Conservation (phyloP, 106 monocot genomes). For the Amphibolis antarctica region DNA sequence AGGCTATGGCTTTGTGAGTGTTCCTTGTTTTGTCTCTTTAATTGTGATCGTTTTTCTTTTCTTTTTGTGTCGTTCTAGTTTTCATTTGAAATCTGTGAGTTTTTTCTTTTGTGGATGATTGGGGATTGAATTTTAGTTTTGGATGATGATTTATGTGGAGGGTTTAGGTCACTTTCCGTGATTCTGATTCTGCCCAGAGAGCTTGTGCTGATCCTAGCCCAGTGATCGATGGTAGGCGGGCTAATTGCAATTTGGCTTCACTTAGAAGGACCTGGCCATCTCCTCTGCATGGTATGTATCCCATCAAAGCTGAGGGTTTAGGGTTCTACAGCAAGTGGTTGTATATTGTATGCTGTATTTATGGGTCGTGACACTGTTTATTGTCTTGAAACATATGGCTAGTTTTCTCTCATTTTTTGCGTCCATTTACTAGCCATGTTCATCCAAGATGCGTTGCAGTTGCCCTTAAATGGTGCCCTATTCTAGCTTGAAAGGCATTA, state of each 20-base stretch:
- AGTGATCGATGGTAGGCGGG: slow-evolving; percentile 63
- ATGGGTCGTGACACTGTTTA: too few species aligned
- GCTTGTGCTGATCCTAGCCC: slow-evolving; percentile 59
- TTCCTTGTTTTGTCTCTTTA: not conserved
- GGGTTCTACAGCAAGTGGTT: too few species aligned
- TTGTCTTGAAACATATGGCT: too few species aligned
- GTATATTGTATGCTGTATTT: too few species aligned
- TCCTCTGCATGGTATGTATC: slow-evolving; percentile 20
- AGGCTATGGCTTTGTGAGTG: slow-evolving; percentile 43
- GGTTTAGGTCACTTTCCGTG: slow-evolving; percentile 74
- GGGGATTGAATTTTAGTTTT: slow-evolving; percentile 3
- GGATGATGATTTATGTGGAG: slow-evolving; percentile 22
- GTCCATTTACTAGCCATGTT: too few species aligned
- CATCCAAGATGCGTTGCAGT: too few species aligned
- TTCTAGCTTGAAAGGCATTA: too few species aligned
- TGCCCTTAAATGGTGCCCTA: too few species aligned
- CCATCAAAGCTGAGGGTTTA: not conserved
- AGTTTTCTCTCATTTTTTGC: too few species aligned
- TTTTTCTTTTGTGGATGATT: not conserved
- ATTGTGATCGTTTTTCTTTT: not conserved
- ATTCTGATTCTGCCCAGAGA: slow-evolving; percentile 59
- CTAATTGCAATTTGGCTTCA: slow-evolving; percentile 85
- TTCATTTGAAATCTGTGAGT: not conserved
- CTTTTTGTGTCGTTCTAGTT: not conserved
- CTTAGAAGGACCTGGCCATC: slow-evolving; percentile 32